Evolutionary conservation across 1,284 basidiomycete species (phyloP).

Genomic region (Cryptococcus sp.): DNA sequence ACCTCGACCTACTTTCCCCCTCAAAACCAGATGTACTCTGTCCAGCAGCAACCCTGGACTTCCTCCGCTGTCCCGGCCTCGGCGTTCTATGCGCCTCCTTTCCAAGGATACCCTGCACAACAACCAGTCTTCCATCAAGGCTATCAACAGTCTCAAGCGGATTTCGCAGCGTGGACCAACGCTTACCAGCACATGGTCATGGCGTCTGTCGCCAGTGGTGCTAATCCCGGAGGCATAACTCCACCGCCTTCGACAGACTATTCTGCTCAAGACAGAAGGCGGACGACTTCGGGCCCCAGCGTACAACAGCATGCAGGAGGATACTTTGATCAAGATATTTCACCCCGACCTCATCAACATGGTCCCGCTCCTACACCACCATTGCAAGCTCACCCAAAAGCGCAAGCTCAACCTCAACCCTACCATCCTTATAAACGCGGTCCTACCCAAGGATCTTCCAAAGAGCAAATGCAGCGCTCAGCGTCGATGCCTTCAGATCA

Average conservation of each 20-base stretch:
- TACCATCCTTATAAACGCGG: constrained; percentile 42
- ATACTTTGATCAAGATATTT: constrained; percentile 6
- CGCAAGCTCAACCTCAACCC: constrained; percentile 9
- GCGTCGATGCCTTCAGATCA: constrained; percentile 19
- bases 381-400: constrained; percentile 4
- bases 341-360: no score
- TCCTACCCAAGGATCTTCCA: constrained; percentile 18
- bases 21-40: constrained; percentile 22
- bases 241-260: constrained; percentile 21
- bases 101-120: constrained; percentile 16
- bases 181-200: constrained; percentile 51
- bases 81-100: constrained; percentile 40
- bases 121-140: constrained; percentile 27
- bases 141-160: constrained; percentile 41
- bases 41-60: constrained; percentile 26
- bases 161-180: constrained; percentile 50
- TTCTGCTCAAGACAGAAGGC: constrained; percentile 20
- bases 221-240: constrained; percentile 24
- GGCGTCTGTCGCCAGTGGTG: constrained; percentile 28
- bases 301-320: constrained; percentile 5
- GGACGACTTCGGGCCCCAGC: constrained; percentile 33
- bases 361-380: no score
- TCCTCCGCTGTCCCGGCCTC: constrained; percentile 31
- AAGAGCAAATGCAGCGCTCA: constrained; percentile 24
- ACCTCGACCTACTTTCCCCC: constrained; percentile 16